phyloP scores from a whole-genome alignment of 2,329 filamentous ascomycete genomes.

The Chaetothyriales sp. region DNA sequence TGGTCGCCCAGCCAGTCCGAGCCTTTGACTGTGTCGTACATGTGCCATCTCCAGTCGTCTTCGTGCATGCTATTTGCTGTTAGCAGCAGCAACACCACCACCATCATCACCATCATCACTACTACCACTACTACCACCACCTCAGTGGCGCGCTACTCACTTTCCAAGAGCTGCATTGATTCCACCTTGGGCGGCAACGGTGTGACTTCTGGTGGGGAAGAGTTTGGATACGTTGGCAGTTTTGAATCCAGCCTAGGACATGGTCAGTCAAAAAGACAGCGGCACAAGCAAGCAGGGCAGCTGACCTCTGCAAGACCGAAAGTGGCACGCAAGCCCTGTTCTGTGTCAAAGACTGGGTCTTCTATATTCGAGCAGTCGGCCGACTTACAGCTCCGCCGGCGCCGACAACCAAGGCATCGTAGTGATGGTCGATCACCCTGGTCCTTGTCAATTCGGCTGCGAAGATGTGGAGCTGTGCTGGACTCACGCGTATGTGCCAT shows the following conservation, averaged over 20 bases:
- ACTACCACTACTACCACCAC: neutral
- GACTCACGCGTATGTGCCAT: slow-evolving; percentile 29
- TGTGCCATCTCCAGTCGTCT: slow-evolving; percentile 48
- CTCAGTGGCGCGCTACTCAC: slow-evolving; percentile 15
- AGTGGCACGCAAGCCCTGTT: slow-evolving; percentile 43
- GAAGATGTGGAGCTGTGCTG: neutral
- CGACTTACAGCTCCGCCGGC: slow-evolving; percentile 41
- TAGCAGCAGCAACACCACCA: slow-evolving; percentile 5
- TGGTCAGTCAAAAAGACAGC: neutral
- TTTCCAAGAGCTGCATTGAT: slow-evolving; percentile 48
- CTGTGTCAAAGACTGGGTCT: neutral
- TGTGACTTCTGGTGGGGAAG: slow-evolving; percentile 51
- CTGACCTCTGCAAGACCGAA: slow-evolving; percentile 45
- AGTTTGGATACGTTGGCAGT: slow-evolving; percentile 53
- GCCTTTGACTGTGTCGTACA: slow-evolving; percentile 48
- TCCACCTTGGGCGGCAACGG: slow-evolving; percentile 53
- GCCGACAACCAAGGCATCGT: slow-evolving; percentile 80
- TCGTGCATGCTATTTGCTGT: slow-evolving; percentile 30
- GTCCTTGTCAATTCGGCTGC: neutral
- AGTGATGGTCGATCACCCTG: slow-evolving; percentile 61
- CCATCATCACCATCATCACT: neutral
- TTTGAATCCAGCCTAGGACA: slow-evolving; percentile 40
- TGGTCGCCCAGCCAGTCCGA: slow-evolving; percentile 48
- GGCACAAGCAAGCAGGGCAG: neutral
- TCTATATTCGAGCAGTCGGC: neutral